phyloP scores from a whole-genome alignment of 1,139 yeast species.

The Casaregolazyma suthepensis region DNA sequence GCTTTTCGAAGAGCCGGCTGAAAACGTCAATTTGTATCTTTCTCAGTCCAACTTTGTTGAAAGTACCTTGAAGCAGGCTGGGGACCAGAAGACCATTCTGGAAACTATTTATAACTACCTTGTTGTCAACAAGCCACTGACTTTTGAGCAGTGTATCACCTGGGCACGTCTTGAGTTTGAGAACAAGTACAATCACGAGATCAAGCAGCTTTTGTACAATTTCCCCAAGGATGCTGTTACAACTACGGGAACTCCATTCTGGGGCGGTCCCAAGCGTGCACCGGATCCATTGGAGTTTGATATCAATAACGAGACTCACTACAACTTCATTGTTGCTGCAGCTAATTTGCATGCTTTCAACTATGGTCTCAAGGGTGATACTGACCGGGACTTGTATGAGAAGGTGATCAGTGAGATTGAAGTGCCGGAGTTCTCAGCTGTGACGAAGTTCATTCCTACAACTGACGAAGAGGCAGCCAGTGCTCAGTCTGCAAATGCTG shows the following conservation, averaged over 20 bases:
- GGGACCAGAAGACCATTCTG: conserved; percentile 82
- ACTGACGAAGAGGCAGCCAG: conserved; percentile 45
- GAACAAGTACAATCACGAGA: conserved; percentile 74
- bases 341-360: conserved; percentile 88
- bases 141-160: conserved; percentile 85
- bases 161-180: conserved; percentile 96
- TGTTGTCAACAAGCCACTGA: conserved; percentile 69
- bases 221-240: conserved; percentile 94
- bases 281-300: conserved; percentile 81
- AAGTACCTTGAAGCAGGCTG: conserved; percentile 80
- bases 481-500: conserved; percentile 39
- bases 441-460: conserved; percentile 76
- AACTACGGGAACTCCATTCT: conserved; percentile 85
- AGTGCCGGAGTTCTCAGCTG: conserved; percentile 67
- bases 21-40: conserved; percentile 83
- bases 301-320: conserved; percentile 66
- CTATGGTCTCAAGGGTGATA: conserved; percentile 64
- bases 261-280: conserved; percentile 98
- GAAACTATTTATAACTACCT: conserved; percentile 71
- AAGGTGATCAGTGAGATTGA: conserved; percentile 47
- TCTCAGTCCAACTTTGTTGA: conserved; percentile 92
- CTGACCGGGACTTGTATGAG: conserved; percentile 39
- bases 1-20: conserved; percentile 85
- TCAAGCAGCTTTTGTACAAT: conserved; percentile 80
- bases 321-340: conserved; percentile 77